Base-by-base conservation (phyloP, 2,329 filamentous ascomycete genomes). In the Botrytis porri region DNA sequence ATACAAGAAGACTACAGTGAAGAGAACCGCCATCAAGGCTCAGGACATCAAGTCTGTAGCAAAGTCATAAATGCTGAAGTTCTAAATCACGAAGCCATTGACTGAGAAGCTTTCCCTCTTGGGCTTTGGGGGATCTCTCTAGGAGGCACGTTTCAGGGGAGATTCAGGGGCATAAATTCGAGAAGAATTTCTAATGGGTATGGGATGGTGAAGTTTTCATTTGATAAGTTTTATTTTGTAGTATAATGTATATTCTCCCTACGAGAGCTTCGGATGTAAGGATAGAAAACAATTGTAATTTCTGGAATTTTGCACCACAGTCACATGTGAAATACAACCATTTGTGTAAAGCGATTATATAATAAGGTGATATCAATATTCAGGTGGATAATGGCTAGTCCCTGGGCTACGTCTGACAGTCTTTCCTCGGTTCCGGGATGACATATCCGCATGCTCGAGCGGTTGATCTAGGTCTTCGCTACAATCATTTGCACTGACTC, bases 1-100 rank as follows among this genome's bases (percentile, higher is more conserved):
- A 75, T 99, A 99, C 87, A 92, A 92, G 86, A 92, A 92, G 86
- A 94, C 94, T 87, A 90, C 91, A 75, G 88, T 90, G 82, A 89
- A 89, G 81, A 95, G 94, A 87, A 89, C 87, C 74, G 94, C 91
- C 78, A 75, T 69, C n/a, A 59, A 59, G 16, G 4, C 66, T 22
- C 66, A 59, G 41, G 51, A 69, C 32, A 3, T 59, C 3, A 69
- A 69, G 20, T 25, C 7, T 29, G 66, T n/a, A 32, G 48, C 25
- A 69, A 69, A 69, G n/a, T 39, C 66, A 43, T 69, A 59, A 69
- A 32, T 14, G 18, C 9, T 54, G 22, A 29, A 8, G 20, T 25
- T 51, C 39, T 22, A 35, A n/a, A 9, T 10, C n/a, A 54, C 32
- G 18, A 12, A 37, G 45, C 32, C 9, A 66, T 39, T 78, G 18